phyloP scores from a whole-genome alignment of 352 stramenopile species.

The Phytophthora tentaculata region DNA sequence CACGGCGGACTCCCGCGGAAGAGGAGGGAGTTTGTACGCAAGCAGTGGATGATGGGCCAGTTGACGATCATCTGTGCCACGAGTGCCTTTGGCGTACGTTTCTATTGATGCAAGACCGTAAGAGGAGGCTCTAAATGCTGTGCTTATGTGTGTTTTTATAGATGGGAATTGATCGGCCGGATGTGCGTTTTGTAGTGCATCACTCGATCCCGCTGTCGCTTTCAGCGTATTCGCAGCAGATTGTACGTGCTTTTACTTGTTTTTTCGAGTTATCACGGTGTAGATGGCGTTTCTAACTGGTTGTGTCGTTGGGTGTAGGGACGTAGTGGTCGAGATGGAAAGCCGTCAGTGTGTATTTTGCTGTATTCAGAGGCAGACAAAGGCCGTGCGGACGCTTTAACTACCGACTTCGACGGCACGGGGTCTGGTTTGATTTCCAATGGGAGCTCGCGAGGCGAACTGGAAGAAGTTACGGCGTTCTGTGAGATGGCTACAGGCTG shows the following conservation, averaged over 20 bases:
- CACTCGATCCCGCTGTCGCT: constrained; percentile 72
- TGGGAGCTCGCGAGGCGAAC: constrained; percentile 47
- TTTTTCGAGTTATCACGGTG: background rate
- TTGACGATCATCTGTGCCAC: constrained; percentile 81
- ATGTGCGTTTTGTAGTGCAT: constrained; percentile 82
- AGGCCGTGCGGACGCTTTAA: constrained; percentile 49
- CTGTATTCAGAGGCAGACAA: constrained; percentile 71
- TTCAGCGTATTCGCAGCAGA: constrained; percentile 78
- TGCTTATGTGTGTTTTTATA: constrained; percentile 26
- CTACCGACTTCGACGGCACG: constrained; percentile 39
- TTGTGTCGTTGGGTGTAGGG: constrained; percentile 41
- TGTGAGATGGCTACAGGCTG: constrained; percentile 59
- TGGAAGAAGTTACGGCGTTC: constrained; percentile 63
- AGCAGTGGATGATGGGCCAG: constrained; percentile 82
- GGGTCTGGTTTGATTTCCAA: constrained; percentile 28
- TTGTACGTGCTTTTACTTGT: constrained; percentile 45
- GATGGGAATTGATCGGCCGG: constrained; percentile 83
- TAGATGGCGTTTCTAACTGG: background rate
- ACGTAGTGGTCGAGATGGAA: constrained; percentile 69
- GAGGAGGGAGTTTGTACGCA: constrained; percentile 71
- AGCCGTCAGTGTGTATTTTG: constrained; percentile 56
- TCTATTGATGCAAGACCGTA: background rate
- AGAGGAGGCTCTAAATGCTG: background rate
- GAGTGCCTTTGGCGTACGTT: constrained; percentile 73
- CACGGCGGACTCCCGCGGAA: constrained; percentile 65